A percentile compares a stretch with the other conserved stretches of the same genome.
Evolutionary conservation across 805 yeast genomes (phyloP).

Genomic region (Cephaloascus fragrans): DNA sequence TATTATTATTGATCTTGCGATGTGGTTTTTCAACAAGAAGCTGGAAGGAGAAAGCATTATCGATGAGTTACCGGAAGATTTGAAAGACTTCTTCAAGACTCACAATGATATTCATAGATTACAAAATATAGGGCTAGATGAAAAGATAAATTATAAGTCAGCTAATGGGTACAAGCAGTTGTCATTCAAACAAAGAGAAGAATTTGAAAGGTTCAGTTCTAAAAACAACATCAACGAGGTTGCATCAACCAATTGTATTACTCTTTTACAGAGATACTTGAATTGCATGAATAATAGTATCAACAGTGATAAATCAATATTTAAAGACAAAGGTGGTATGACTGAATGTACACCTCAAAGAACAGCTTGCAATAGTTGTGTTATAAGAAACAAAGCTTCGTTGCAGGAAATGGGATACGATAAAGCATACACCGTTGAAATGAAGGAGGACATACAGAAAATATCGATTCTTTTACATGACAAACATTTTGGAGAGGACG

Average conservation of each 20-base stretch:
- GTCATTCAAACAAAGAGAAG: slow-evolving; percentile 19
- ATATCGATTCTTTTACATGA: slow-evolving; percentile 20
- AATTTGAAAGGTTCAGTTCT: slow-evolving; percentile 25
- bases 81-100: slow-evolving; percentile 19
- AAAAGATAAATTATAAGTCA: slow-evolving; percentile 9
- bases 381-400: background rate
- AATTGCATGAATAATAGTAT: background rate
- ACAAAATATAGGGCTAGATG: slow-evolving; percentile 15
- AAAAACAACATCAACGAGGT: slow-evolving; percentile 26
- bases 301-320: no score
- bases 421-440: slow-evolving; percentile 23
- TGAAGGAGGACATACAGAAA: slow-evolving; percentile 15
- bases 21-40: background rate
- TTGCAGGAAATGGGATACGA: background rate
- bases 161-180: slow-evolving; percentile 15
- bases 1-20: no score
- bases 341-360: background rate
- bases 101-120: slow-evolving; percentile 16
- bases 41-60: slow-evolving; percentile 14
- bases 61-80: slow-evolving; percentile 22
- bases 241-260: slow-evolving; percentile 22
- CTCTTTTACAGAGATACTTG: background rate
- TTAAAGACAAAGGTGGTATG: no score
- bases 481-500: slow-evolving; percentile 20
- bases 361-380: background rate